phyloP scores from a whole-genome alignment of 192 early-diverging fungal genomes.

The Mortierella alpina region DNA sequence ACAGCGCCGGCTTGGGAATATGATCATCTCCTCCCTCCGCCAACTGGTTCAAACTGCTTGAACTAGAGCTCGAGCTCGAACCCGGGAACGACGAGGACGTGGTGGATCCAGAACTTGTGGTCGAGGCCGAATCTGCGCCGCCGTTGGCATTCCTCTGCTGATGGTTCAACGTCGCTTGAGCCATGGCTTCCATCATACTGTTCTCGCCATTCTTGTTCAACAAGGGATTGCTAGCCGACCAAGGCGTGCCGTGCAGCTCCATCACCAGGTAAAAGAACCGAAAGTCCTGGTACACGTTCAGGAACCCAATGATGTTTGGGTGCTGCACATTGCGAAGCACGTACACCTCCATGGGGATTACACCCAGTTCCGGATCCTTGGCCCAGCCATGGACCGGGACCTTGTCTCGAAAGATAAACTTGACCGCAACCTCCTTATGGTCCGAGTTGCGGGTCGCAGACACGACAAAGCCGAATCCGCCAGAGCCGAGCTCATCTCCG shows the following conservation, averaged over 20 bases:
- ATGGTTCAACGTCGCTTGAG: conserved; percentile 42
- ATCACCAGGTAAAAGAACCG: conserved; percentile 66
- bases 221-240: conserved; percentile 50
- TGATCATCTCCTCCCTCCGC: conserved; percentile 16
- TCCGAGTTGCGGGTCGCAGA: conserved; percentile 63
- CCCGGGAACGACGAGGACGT: conserved; percentile 21
- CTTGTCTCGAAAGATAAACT: conserved; percentile 73
- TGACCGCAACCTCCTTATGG: conserved; percentile 74
- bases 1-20: conserved; percentile 35
- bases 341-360: conserved; percentile 68
- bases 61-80: conserved; percentile 24
- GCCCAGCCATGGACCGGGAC: conserved; percentile 62
- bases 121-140: conserved; percentile 23
- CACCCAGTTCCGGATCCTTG: conserved; percentile 57
- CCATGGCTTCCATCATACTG: conserved; percentile 34
- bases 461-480: conserved; percentile 78
- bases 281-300: conserved; percentile 60
- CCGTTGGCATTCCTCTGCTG: not conserved
- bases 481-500: conserved; percentile 71
- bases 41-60: conserved; percentile 39
- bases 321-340: conserved; percentile 64
- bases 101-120: conserved; percentile 29
- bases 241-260: conserved; percentile 69
- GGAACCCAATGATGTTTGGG: conserved; percentile 70
- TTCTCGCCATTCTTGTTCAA: conserved; percentile 23